These are phyloP conservation scores for Ascosphaera acerosa DNA, from an alignment of 2,329 filamentous ascomycete species.

Conservation along the genomic window DNA sequence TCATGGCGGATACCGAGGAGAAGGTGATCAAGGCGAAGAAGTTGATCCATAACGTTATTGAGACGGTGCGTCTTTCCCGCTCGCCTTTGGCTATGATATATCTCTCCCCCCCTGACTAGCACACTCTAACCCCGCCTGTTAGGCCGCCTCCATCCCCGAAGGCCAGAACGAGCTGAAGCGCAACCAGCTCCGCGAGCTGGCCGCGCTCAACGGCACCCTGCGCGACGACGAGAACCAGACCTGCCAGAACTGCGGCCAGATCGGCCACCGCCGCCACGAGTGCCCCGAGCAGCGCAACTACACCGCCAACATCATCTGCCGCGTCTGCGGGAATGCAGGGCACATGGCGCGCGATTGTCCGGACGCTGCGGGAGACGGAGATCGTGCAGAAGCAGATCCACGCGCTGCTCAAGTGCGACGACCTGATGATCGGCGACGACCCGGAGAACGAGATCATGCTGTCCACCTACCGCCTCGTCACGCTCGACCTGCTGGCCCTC, in stretches of 20 bases:
- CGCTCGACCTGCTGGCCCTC: constrained; percentile 65
- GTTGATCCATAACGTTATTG: constrained; percentile 93
- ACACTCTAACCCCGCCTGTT: constrained; percentile 10
- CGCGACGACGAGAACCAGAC: constrained; percentile 98
- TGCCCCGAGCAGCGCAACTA: constrained; percentile 95
- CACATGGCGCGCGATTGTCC: constrained; percentile 98
- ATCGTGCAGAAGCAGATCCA: constrained; percentile 67
- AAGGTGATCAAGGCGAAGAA: constrained; percentile 99
- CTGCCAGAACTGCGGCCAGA: constrained; percentile 97
- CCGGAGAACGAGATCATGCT: constrained; percentile 92
- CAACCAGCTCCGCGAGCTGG: constrained; percentile 92
- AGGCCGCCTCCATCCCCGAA: constrained; percentile 96
- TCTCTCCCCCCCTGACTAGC: neutral
- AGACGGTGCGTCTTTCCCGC: constrained; percentile 46
- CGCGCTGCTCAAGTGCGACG: constrained; percentile 70
- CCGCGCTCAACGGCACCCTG: constrained; percentile 92
- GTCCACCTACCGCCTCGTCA: constrained; percentile 74
- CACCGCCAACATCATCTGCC: constrained; percentile 98
- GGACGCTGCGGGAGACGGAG: constrained; percentile 88
- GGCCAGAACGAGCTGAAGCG: constrained; percentile 97
- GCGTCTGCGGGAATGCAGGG: constrained; percentile 88
- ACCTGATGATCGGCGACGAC: constrained; percentile 66
- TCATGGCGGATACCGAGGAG: constrained; percentile 98
- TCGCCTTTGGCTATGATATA: neutral
- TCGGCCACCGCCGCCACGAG: constrained; percentile 95